Base-by-base conservation (phyloP, 352 stramenopile species). In the Pythium rhizo-oryzae region DNA sequence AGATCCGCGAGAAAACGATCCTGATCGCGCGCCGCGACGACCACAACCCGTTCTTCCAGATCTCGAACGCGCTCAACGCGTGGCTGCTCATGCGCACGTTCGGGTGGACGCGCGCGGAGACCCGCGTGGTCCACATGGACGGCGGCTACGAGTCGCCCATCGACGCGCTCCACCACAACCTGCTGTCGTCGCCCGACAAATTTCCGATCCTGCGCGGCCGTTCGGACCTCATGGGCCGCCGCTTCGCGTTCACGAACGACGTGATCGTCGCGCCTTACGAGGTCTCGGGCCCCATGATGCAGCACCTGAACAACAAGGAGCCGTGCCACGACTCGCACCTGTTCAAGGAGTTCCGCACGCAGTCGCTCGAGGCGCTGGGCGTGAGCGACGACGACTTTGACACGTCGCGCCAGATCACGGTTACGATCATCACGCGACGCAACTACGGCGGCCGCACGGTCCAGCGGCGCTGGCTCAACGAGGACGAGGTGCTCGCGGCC, bases 251-350 rank as follows among this genome's bases (percentile, higher is more conserved):
- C 11, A 46, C 41, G 4, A 67, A 76, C 41, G 71, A 78, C 25
- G 85, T 87, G 11, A 7, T 90, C 43, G 33, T 92, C 15, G 71
- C 77, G 11, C 81, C 84, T 21, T 88, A 74, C 21, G 85, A 94
- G 35, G 56, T 72, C 12, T 79, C 70, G 0, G 84, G 85, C 0
- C 80, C 81, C 0, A 84, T 92, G 76, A 91, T 92, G 78, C 72
- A 87, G 67, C 85, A 94, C 53, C 54, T 94, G 44, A 71, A 94
- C 61, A 67, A 90, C 49, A 56, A 77, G 11, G 81, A 94, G 54
- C 81, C 84, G 39, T 94, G 85, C 56, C 67, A 74, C 51, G 64
- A 83, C 21, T 90, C 78, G 33, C 54, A 82, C 41, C 37, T 94
- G 16, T 59, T 92, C 41, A 64, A 70, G 13, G 67, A 78, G 7